Evolutionary conservation across 345 rosid genomes (phyloP), one percentile per base, ranked within the genome.

Genomic region (Salix dunnii): DNA sequence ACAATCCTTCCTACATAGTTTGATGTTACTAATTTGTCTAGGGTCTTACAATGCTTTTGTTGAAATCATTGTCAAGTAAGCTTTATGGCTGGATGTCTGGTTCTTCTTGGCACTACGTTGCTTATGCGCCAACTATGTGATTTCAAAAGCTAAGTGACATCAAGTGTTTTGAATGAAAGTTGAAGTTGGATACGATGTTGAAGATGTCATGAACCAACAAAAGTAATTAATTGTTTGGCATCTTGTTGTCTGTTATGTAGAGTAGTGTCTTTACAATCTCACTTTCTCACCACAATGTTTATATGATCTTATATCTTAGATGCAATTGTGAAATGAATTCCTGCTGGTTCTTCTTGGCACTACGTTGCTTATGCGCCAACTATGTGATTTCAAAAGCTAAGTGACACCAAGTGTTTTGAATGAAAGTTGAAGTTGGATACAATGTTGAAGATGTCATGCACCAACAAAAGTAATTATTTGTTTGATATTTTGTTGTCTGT

Each of bases 1-100:
- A 20, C 65, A 55, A 66, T 68, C 11, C 60, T 76, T 66, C 64
- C 78, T 67, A 16, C 36, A 14, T 64, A 68, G 42, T 36, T 40
- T 55, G 66, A 42, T 27, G 55, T 80, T 58, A 27, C 36, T 31
- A 35, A 28, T 30, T 23, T 40, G 43, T 53, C 35, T 28, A 68
- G 60, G 20, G 30, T 16, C 14, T 6, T 65, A 30, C 8, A 28
- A 40, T 14, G 13, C 18, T 67, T 60, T 72, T 72, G 61, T 35
- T 60, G n/a, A 18, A 38, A 28, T 73, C 11, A 40, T 40, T 73
- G 20, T 23, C 20, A 27, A 62, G 25, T n/a, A 11, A 51, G 60
- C 23, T 13, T 33, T 16, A 7, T 43, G 66, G 38, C 60, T 67
- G 61, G 53, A 28, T 67, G 72, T 43, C 25, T 69, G 55, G 2